A percentile compares a stretch with the other conserved stretches of the same genome.
Evolutionary conservation across 2,329 filamentous ascomycete species (phyloP).

Genomic region (Didymella exigua): DNA sequence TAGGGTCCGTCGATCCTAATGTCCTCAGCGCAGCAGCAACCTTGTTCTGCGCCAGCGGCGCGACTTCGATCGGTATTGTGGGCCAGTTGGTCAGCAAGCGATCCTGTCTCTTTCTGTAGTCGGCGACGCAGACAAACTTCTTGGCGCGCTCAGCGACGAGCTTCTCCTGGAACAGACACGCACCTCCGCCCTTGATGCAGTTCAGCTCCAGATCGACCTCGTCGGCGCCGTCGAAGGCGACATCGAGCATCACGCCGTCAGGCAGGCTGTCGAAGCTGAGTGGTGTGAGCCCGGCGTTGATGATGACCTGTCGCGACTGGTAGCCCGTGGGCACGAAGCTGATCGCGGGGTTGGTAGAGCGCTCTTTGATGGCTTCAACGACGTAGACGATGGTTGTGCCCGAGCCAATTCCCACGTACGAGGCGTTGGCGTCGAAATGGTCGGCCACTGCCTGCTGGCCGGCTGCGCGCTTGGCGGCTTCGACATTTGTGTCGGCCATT

Average conservation of each 20-base stretch:
- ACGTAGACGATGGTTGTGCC: conserved; percentile 84
- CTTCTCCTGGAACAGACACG: conserved; percentile 98
- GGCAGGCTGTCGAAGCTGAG: conserved; percentile 79
- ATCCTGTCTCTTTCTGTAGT: conserved; percentile 86
- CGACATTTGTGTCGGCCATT: conserved; percentile 55
- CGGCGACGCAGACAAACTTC: conserved; percentile 87
- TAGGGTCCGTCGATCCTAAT: conserved; percentile 74
- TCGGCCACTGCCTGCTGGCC: conserved; percentile 74
- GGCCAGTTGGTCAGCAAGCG: conserved; percentile 80
- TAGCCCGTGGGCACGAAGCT: conserved; percentile 91
- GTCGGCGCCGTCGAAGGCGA: conserved; percentile 95
- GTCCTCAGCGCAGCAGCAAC: conserved; percentile 74
- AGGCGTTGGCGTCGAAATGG: conserved; percentile 68
- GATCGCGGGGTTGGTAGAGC: conserved; percentile 59
- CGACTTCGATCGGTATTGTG: conserved; percentile 88
- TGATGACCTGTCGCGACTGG: conserved; percentile 86
- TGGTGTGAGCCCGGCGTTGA: conserved; percentile 75
- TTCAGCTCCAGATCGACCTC: conserved; percentile 95
- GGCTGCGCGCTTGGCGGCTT: conserved; percentile 75
- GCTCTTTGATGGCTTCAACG: conserved; percentile 72
- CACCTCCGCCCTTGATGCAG: conserved; percentile 96
- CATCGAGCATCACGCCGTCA: conserved; percentile 70
- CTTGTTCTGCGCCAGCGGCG: conserved; percentile 78
- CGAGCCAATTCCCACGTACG: conserved; percentile 78
- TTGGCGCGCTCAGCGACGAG: conserved; percentile 83